A percentile compares a stretch with the other conserved stretches of the same genome.
Conservation (phyloP, 2,329 filamentous ascomycete genomes). For the Colletotrichum sp. region DNA sequence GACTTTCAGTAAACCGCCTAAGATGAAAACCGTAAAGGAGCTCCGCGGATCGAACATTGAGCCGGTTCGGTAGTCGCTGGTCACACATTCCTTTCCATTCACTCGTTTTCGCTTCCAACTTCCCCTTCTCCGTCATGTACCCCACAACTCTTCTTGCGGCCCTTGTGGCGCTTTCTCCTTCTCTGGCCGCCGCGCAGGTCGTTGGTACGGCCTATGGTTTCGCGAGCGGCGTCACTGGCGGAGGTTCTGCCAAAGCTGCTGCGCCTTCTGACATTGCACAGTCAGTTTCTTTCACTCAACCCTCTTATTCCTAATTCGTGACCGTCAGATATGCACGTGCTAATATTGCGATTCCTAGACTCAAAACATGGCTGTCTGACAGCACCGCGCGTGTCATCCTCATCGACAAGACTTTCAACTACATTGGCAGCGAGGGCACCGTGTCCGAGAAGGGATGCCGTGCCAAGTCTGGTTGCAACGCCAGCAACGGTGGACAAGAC, state of each 20-base stretch:
- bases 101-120: background rate
- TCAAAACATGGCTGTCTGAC: slow-evolving; percentile 27
- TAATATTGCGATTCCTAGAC: slow-evolving; percentile 10
- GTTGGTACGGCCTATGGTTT: slow-evolving; percentile 31
- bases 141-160: background rate
- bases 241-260: background rate
- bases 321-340: background rate
- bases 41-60: background rate
- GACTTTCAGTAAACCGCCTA: background rate
- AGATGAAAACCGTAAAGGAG: background rate
- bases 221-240: slow-evolving; percentile 12
- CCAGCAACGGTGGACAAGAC: slow-evolving; percentile 17
- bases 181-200: slow-evolving; percentile 27
- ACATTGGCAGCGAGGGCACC: slow-evolving; percentile 58
- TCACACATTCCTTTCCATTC: background rate
- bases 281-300: background rate
- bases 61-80: background rate
- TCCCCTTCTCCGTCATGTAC: background rate
- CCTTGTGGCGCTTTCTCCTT: slow-evolving; percentile 20
- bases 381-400: slow-evolving; percentile 56
- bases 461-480: slow-evolving; percentile 49
- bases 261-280: slow-evolving; percentile 6
- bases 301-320: background rate
- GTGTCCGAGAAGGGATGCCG: slow-evolving; percentile 58
- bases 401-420: slow-evolving; percentile 60